A percentile compares a stretch with the other conserved stretches of the same genome.
phyloP scores from a whole-genome alignment of 139 green algal genomes.

The Tetradesmus lagerheimii region DNA sequence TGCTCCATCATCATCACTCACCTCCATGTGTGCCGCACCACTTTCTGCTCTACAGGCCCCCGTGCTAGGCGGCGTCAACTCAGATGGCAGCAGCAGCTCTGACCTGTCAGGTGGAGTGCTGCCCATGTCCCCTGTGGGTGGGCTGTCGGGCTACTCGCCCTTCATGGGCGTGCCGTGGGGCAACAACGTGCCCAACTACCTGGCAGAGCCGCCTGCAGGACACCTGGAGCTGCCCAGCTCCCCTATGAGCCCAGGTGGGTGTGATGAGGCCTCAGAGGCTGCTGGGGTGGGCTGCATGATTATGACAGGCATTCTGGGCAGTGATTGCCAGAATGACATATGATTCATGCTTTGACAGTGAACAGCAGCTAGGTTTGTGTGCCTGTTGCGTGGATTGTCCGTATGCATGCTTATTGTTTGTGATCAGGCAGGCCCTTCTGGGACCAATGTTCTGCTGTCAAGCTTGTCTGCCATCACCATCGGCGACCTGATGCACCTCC shows the following conservation, averaged over 20 bases:
- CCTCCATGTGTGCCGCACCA: not conserved
- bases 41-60: not conserved
- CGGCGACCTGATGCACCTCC: no score
- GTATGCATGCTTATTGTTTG: no score
- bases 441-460: no score
- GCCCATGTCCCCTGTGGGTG: conserved; percentile 25
- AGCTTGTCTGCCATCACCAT: no score
- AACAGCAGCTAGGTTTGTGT: no score
- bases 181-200: not conserved
- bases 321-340: no score
- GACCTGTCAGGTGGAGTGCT: not conserved
- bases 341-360: no score
- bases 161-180: conserved; percentile 42
- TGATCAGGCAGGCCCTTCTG: no score
- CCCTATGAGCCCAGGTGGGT: conserved; percentile 45
- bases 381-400: no score
- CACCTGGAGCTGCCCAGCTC: conserved; percentile 35
- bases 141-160: conserved; percentile 34
- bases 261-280: not conserved
- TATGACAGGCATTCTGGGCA: no score
- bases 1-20: not conserved
- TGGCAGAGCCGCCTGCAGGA: conserved; percentile 1
- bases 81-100: conserved; percentile 29
- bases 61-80: conserved; percentile 14
- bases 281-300: no score